A percentile compares a stretch with the other conserved stretches of the same genome.
Evolutionary conservation across 495 filamentous ascomycete genomes (phyloP).

Genomic region (Penicillium psychrofluorescens): DNA sequence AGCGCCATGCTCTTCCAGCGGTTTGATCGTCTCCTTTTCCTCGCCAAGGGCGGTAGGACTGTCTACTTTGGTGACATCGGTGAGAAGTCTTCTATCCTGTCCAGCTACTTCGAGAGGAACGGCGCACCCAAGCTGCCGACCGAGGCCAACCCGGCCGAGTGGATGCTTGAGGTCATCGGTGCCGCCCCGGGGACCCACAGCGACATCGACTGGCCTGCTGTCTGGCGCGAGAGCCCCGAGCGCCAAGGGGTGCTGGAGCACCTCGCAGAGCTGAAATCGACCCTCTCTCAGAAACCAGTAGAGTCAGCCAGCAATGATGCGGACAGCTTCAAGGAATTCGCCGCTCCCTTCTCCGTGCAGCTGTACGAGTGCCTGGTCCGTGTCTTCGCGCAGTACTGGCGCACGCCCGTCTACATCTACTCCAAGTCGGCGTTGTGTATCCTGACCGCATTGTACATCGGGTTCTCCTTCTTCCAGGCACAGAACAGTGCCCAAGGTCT

Average conservation of each 20-base stretch:
- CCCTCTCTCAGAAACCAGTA: conserved; percentile 40
- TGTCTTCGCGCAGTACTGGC: conserved; percentile 53
- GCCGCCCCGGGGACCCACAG: conserved; percentile 76
- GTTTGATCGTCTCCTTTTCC: conserved; percentile 84
- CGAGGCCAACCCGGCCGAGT: conserved; percentile 86
- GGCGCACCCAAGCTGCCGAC: conserved; percentile 61
- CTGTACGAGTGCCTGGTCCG: conserved; percentile 44
- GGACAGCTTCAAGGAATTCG: conserved; percentile 38
- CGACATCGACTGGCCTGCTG: conserved; percentile 73
- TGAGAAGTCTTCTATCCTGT: conserved; percentile 63
- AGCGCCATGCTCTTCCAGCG: conserved; percentile 91
- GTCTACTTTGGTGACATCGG: conserved; percentile 92
- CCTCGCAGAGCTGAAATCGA: conserved; percentile 59
- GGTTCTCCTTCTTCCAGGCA: conserved; percentile 83
- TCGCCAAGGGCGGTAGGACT: conserved; percentile 72
- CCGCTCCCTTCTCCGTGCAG: conserved; percentile 48
- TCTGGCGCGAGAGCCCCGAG: conserved; percentile 75
- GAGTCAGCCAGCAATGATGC: conserved; percentile 24
- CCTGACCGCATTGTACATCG: conserved; percentile 64
- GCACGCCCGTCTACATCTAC: conserved; percentile 52
- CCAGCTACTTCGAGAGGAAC: conserved; percentile 74
- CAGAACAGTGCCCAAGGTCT: conserved; percentile 70
- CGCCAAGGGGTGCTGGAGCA: conserved; percentile 59
- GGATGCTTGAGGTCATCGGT: conserved; percentile 93
- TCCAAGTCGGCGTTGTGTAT: conserved; percentile 51